Base-by-base conservation (phyloP, 495 filamentous ascomycete genomes). In the Lophiotrema nucula region DNA sequence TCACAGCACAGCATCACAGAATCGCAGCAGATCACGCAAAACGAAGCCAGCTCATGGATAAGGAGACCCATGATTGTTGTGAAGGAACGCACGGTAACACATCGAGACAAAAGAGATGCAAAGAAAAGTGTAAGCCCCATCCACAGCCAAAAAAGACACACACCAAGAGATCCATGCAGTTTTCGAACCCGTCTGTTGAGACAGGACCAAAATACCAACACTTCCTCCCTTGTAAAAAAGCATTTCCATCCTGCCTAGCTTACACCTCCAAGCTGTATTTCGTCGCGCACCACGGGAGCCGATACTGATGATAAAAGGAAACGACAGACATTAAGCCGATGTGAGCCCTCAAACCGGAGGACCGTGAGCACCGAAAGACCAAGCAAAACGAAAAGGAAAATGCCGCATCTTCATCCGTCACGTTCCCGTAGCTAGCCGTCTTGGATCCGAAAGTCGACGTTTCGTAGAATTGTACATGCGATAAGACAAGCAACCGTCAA, bases 261-360 rank as follows among this genome's bases (percentile, higher is more conserved):
- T 8, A 35, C 8, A 15, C 31, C 8, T 35, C 8, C 31, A 35
- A 8, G 31, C 31, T 15, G 31, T 35, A 8, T 15, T 8, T 8
- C 31, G 31, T 35, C 31, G 31, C 31, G 31, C 31, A 35, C 15
- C 8, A 35, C 15, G 31, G 8, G 31, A 35, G 31, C 15, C 31
- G 31, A 15, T 35, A 8, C 31, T 18, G 39, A 41, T 48, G 24
- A 41, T 16, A 43, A 56, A 47, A 47, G 41, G 33, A 47, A 56
- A 47, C 41, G 52, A 56, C 52, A 46, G 28, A 47, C 26, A 56
- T 56, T 46, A 56, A 8, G 8, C 8, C 15, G 8, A 15, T 35
- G 8, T 15, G 15, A 35, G 31, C 8, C 31, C 31, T 15, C n/a
- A n/a, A n/a, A 35, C 31, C 31, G 8, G 8, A 15, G 8, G 31